Conservation (phyloP, 441 rosid genomes). For the Dalechampia spathulata region DNA sequence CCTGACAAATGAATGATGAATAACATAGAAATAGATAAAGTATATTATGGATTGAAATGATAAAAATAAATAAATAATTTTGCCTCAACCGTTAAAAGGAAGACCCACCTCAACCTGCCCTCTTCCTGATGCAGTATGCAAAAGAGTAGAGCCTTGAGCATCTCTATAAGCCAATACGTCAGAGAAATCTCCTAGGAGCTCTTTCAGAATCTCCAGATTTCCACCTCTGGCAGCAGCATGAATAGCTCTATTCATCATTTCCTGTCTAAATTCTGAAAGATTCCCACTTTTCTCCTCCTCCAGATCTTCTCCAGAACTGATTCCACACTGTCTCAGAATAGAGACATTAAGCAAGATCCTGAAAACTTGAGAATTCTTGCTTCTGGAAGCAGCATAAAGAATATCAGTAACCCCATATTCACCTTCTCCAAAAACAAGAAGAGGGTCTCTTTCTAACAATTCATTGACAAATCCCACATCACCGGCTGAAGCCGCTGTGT, state of each 20-base stretch:
- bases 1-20: too few species aligned
- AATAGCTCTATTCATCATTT: conserved; percentile 77
- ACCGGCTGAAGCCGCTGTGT: conserved; percentile 97
- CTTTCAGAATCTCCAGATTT: conserved; percentile 59
- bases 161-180: conserved; percentile 47
- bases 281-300: conserved; percentile 30
- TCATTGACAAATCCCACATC: conserved; percentile 62
- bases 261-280: conserved; percentile 41
- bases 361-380: conserved; percentile 60
- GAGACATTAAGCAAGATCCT: conserved; percentile 44
- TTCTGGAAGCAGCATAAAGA: conserved; percentile 74
- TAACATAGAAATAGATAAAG: too few species aligned
- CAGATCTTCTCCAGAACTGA: conserved; percentile 25
- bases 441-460: conserved; percentile 65
- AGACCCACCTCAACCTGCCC: conserved; percentile 63
- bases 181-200: conserved; percentile 31
- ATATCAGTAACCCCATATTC: conserved; percentile 90
- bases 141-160: conserved; percentile 55
- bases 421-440: conserved; percentile 93
- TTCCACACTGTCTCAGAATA: conserved; percentile 22
- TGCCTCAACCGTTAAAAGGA: too few species aligned
- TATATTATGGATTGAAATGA: too few species aligned
- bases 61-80: too few species aligned
- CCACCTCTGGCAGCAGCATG: conserved; percentile 94
- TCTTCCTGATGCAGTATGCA: conserved; percentile 84